Conservation (phyloP, 306 rosid species). For the Trichosanthes truncata region DNA sequence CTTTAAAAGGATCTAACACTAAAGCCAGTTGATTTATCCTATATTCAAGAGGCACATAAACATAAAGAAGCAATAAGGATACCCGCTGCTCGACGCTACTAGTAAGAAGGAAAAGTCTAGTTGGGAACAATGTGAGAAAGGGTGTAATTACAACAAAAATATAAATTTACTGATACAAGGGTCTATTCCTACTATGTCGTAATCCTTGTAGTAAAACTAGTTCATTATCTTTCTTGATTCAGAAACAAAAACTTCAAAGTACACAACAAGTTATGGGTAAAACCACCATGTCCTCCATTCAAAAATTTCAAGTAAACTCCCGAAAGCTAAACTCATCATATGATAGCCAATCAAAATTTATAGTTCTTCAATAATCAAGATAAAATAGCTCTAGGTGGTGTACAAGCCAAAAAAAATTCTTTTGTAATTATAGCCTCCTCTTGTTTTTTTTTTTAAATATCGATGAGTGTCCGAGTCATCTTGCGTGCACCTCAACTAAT, state of each 20-base stretch:
- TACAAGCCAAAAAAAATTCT: too few relatives aligned
- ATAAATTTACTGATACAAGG: neutral
- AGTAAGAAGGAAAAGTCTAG: neutral
- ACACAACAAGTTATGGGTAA: neutral
- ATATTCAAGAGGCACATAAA: neutral
- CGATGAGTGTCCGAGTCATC: too few relatives aligned
- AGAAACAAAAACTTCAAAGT: neutral
- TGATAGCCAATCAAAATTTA: neutral
- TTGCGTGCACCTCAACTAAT: too few relatives aligned
- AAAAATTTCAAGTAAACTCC: neutral
- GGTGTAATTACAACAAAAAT: neutral
- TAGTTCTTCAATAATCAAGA: neutral
- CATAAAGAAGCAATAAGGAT: neutral
- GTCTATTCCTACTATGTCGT: neutral
- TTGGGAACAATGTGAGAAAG: neutral
- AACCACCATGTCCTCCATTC: neutral
- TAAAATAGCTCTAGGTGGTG: neutral
- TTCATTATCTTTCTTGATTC: neutral
- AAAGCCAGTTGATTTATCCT: neutral
- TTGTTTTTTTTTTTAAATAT: too few relatives aligned
- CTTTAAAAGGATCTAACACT: neutral
- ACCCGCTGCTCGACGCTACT: neutral
- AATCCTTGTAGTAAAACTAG: neutral
- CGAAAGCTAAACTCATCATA: neutral
- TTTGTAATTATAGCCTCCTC: too few relatives aligned